Evolutionary conservation across 306 rosid species (phyloP).

Genomic region (Pyrus pyrifolia): DNA sequence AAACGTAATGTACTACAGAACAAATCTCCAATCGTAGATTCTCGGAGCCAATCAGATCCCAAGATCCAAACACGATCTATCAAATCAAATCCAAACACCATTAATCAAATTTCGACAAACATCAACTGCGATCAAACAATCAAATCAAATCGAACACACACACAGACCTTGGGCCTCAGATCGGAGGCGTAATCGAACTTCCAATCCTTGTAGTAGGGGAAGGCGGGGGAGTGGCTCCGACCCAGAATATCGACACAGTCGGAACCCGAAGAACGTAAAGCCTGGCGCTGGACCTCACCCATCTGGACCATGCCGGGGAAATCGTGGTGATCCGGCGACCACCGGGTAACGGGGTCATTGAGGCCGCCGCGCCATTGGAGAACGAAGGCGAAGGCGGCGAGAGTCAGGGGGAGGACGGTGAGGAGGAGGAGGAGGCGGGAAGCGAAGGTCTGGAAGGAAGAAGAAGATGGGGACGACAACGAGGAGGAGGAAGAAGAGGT

Average conservation of each 20-base stretch:
- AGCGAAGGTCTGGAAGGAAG: conserved; percentile 28
- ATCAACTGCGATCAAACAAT: not conserved
- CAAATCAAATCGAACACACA: not conserved
- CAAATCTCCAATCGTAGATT: too few relatives aligned
- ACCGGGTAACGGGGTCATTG: conserved; percentile 64
- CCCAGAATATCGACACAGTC: conserved; percentile 49
- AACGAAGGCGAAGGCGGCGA: conserved; percentile 72
- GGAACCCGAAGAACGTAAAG: conserved; percentile 30
- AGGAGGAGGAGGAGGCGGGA: conserved; percentile 57
- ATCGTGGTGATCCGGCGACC: conserved; percentile 57
- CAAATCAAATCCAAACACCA: not conserved
- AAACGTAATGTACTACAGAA: not conserved
- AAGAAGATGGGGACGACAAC: conserved; percentile 11
- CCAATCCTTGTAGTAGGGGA: conserved; percentile 74
- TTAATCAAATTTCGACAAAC: not conserved
- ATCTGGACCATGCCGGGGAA: conserved; percentile 65
- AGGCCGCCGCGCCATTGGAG: conserved; percentile 95
- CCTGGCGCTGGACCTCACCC: conserved; percentile 13
- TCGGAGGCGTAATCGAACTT: conserved; percentile 43
- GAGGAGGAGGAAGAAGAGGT: conserved; percentile 10
- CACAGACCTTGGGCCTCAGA: conserved; percentile 69
- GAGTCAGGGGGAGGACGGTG: conserved; percentile 60
- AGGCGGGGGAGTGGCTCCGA: conserved; percentile 40
- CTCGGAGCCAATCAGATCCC: conserved; percentile 20
- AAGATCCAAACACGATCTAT: conserved; percentile 2